These are phyloP conservation scores for Pseudogymnoascus sp. DNA, from an alignment of 2,329 filamentous ascomycete genomes.

Conservation along the genomic window DNA sequence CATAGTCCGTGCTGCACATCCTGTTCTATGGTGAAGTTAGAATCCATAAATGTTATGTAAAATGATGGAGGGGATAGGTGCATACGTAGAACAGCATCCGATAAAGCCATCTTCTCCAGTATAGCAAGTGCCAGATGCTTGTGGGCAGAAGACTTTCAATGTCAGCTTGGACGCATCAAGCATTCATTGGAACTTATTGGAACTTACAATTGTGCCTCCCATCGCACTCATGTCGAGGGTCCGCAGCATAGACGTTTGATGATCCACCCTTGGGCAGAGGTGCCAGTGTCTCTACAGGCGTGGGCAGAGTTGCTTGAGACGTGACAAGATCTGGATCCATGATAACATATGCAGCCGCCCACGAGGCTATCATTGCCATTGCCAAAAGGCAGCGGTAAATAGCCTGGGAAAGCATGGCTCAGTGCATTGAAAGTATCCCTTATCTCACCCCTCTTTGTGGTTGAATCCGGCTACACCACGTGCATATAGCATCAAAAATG, in stretches of 20 bases:
- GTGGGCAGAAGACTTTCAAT: not conserved
- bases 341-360: not conserved
- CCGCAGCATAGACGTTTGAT: too few relatives aligned
- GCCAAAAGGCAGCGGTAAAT: not conserved
- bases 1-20: not conserved
- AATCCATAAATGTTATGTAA: not conserved
- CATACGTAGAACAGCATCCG: not conserved
- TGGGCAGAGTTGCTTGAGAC: not conserved
- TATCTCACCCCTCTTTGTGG: not conserved
- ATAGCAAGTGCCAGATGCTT: slow-evolving; percentile 9
- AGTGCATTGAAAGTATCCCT: not conserved
- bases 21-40: not conserved
- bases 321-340: not conserved
- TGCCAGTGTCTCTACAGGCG: too few relatives aligned
- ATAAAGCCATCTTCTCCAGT: not conserved
- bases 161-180: not conserved
- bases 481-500: not conserved
- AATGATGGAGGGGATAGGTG: not conserved
- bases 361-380: not conserved
- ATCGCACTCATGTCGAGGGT: not conserved
- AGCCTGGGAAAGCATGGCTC: not conserved
- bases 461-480: not conserved
- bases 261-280: too few relatives aligned
- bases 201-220: slow-evolving; percentile 1
- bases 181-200: not conserved